Evolutionary conservation across 495 filamentous ascomycete species (phyloP).

Genomic region (Chaetomium cochliodes): DNA sequence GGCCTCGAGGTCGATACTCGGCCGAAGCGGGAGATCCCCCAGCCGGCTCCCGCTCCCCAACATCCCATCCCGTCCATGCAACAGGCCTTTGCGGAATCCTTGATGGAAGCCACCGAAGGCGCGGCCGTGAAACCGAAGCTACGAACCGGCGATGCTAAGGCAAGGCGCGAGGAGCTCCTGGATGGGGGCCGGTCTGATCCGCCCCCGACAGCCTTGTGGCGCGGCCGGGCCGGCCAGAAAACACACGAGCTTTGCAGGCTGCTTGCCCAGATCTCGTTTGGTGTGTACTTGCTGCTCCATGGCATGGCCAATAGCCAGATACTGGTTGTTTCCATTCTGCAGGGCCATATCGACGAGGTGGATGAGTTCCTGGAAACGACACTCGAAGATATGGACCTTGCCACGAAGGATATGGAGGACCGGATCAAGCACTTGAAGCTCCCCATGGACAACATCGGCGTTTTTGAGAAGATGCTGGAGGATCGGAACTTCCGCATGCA

Average conservation of each 20-base stretch:
- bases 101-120: slow-evolving; percentile 64
- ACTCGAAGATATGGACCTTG: slow-evolving; percentile 81
- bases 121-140: slow-evolving; percentile 51
- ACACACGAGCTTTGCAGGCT: slow-evolving; percentile 89
- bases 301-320: slow-evolving; percentile 82
- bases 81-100: slow-evolving; percentile 89
- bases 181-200: slow-evolving; percentile 58
- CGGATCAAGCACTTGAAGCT: slow-evolving; percentile 75
- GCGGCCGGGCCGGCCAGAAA: slow-evolving; percentile 59
- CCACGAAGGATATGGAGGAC: slow-evolving; percentile 69
- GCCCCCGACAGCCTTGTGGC: slow-evolving; percentile 70
- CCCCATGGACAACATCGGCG: slow-evolving; percentile 75
- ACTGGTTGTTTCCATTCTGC: slow-evolving; percentile 84
- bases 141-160: slow-evolving; percentile 59
- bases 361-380: slow-evolving; percentile 86
- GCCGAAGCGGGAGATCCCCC: slow-evolving; percentile 18
- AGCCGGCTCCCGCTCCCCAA: slow-evolving; percentile 29
- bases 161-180: slow-evolving; percentile 66
- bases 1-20: slow-evolving; percentile 22
- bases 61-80: slow-evolving; percentile 81
- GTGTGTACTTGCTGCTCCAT: slow-evolving; percentile 83
- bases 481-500: slow-evolving; percentile 76
- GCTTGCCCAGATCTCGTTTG: slow-evolving; percentile 89
- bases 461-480: slow-evolving; percentile 87
- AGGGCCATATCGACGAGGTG: slow-evolving; percentile 88